Evolutionary conservation across 176 grass and related monocot species (phyloP).

Genomic region (Triticum monococcum): DNA sequence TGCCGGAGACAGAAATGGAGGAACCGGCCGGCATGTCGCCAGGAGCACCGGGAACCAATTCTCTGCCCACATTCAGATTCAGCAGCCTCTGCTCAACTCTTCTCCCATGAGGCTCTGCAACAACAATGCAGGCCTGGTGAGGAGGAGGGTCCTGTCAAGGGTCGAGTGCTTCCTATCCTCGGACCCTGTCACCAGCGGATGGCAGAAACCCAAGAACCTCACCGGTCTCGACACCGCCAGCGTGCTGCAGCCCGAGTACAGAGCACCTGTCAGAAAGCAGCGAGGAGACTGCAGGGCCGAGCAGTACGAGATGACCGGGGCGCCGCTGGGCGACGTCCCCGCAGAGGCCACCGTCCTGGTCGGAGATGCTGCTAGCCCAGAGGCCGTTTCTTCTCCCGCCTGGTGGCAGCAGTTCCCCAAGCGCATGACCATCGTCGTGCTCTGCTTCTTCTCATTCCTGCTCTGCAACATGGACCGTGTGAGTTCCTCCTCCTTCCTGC

Average conservation of each 20-base stretch:
- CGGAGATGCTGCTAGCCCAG: conserved; percentile 20
- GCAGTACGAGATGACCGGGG: conserved; percentile 65
- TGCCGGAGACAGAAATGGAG: too few relatives aligned
- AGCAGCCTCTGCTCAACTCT: background rate
- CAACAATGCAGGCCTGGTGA: conserved; percentile 17
- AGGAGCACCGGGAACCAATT: too few relatives aligned
- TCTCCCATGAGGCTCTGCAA: background rate
- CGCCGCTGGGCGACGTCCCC: conserved; percentile 45
- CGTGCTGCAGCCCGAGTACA: conserved; percentile 36
- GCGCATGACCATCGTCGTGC: conserved; percentile 70
- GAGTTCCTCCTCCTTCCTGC: conserved; percentile 26
- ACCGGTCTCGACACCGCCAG: conserved; percentile 4
- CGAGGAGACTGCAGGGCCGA: conserved; percentile 64
- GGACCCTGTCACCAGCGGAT: conserved; percentile 38
- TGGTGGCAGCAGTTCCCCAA: conserved; percentile 93
- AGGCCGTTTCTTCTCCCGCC: background rate
- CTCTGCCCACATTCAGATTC: too few relatives aligned
- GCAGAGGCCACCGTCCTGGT: conserved; percentile 40
- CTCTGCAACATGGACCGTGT: conserved; percentile 99
- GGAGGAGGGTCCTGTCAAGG: conserved; percentile 34
- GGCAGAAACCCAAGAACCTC: conserved; percentile 44
- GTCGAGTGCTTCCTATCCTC: conserved; percentile 55
- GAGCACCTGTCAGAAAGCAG: conserved; percentile 23
- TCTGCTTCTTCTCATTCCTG: conserved; percentile 87
- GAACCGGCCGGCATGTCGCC: too few relatives aligned